Evolutionary conservation across 805 yeast genomes (phyloP).

Genomic region (Wickerhamomyces canadensis): DNA sequence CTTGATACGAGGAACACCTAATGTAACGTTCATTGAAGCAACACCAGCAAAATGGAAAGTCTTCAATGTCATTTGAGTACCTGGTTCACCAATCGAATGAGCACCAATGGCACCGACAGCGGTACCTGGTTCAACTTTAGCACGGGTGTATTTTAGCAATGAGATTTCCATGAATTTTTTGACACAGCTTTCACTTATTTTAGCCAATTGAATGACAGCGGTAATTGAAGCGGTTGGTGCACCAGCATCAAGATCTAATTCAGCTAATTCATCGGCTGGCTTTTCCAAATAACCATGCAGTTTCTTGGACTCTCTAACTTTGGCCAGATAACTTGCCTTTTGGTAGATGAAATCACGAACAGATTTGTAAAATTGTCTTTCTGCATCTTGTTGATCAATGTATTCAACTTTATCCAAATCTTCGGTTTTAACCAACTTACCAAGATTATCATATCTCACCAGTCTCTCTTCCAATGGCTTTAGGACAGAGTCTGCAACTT

Average conservation of each 20-base stretch:
- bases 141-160: constrained; percentile 74
- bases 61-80: constrained; percentile 96
- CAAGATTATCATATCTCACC: constrained; percentile 68
- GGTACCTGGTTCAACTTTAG: constrained; percentile 97
- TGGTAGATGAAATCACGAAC: constrained; percentile 55
- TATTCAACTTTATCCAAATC: constrained; percentile 48
- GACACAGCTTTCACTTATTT: constrained; percentile 59
- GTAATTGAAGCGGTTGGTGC: constrained; percentile 31
- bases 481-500: constrained; percentile 49
- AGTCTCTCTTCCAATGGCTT: constrained; percentile 55
- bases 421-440: constrained; percentile 41
- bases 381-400: constrained; percentile 85
- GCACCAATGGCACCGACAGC: constrained; percentile 99
- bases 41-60: constrained; percentile 99
- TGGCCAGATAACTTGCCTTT: constrained; percentile 54
- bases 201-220: constrained; percentile 59
- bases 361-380: constrained; percentile 76
- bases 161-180: constrained; percentile 68
- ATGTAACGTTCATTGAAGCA: constrained; percentile 96
- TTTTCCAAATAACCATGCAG: constrained; percentile 39
- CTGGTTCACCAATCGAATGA: constrained; percentile 98
- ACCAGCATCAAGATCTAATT: constrained; percentile 32
- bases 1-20: constrained; percentile 99
- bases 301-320: constrained; percentile 48
- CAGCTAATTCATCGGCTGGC: constrained; percentile 40